Percentiles rank a stretch among this genome's conserved stretches.
phyloP scores from a whole-genome alignment of 2,329 filamentous ascomycete species.

The Neocatenulostroma microsporum region DNA sequence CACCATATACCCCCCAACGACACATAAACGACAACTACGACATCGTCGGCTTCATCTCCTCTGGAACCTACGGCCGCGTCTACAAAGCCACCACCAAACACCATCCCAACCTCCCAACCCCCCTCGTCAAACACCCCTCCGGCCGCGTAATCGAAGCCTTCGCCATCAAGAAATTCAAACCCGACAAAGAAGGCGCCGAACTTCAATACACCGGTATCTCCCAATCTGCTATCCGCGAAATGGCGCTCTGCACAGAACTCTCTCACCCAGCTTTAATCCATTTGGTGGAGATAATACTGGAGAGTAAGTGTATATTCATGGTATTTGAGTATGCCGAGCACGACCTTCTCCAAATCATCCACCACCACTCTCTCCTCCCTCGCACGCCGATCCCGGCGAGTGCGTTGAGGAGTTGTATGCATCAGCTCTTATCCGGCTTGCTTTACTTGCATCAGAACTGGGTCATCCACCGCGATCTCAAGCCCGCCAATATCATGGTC shows the following conservation, averaged over 20 bases:
- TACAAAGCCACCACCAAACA: constrained; percentile 95
- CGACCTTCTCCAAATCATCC: constrained; percentile 93
- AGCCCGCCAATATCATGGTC: constrained; percentile 98
- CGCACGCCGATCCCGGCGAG: constrained; percentile 79
- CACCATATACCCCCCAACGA: constrained; percentile 60
- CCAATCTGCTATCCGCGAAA: constrained; percentile 92
- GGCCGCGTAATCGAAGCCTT: constrained; percentile 61
- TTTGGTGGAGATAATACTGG: constrained; percentile 88
- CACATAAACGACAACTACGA: constrained; percentile 89
- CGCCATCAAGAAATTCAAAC: constrained; percentile 99
- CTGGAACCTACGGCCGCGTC: constrained; percentile 93
- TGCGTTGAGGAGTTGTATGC: constrained; percentile 90
- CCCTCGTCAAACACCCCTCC: constrained; percentile 22
- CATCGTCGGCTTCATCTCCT: constrained; percentile 96
- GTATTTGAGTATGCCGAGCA: constrained; percentile 99
- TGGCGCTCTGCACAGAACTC: constrained; percentile 91
- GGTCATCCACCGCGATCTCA: constrained; percentile 94
- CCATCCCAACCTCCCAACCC: constrained; percentile 41
- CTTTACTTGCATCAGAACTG: constrained; percentile 94
- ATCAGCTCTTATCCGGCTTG: constrained; percentile 88
- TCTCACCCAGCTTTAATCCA: constrained; percentile 82
- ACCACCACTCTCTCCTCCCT: constrained; percentile 87
- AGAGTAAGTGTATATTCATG: constrained; percentile 99
- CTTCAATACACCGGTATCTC: constrained; percentile 96
- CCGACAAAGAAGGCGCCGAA: constrained; percentile 88